phyloP scores from a whole-genome alignment of 345 rosid genomes.

The Schrenkiella parvula region DNA sequence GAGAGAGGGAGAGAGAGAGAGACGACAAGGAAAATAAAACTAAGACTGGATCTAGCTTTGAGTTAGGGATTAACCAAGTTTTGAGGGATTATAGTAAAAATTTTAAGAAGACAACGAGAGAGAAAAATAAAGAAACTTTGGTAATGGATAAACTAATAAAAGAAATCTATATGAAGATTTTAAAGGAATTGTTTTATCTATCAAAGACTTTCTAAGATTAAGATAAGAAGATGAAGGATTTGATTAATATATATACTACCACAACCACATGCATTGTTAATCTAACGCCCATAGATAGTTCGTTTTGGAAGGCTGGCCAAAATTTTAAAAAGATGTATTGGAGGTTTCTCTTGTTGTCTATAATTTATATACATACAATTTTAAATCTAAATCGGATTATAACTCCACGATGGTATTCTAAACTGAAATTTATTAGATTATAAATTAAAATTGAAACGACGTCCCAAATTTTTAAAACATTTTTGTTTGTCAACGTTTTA shows the following conservation, averaged over 20 bases:
- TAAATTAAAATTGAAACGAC: not conserved
- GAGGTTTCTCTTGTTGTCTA: not conserved
- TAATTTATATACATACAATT: not conserved
- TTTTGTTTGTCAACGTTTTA: no score
- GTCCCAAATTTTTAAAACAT: no score
- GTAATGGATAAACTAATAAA: slow-evolving; percentile 13
- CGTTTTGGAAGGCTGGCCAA: not conserved
- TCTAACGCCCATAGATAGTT: not conserved
- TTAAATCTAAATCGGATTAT: not conserved
- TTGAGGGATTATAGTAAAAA: not conserved
- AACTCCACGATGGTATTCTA: not conserved
- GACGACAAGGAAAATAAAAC: not conserved
- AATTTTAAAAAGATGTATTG: not conserved
- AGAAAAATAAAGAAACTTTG: slow-evolving; percentile 11
- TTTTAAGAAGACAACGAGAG: not conserved
- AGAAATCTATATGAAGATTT: slow-evolving; percentile 28
- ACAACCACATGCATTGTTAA: slow-evolving; percentile 14
- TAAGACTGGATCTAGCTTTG: slow-evolving; percentile 17
- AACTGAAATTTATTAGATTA: no score
- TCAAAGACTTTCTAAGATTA: slow-evolving; percentile 9
- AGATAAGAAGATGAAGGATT: slow-evolving; percentile 21
- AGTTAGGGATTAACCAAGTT: slow-evolving; percentile 15
- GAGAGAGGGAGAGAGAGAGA: not conserved
- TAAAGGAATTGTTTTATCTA: slow-evolving; percentile 24
- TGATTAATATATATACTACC: not conserved